Evolutionary conservation across 164 flowering plant species (phyloP).

Genomic region (Umbilicus rupestris): DNA sequence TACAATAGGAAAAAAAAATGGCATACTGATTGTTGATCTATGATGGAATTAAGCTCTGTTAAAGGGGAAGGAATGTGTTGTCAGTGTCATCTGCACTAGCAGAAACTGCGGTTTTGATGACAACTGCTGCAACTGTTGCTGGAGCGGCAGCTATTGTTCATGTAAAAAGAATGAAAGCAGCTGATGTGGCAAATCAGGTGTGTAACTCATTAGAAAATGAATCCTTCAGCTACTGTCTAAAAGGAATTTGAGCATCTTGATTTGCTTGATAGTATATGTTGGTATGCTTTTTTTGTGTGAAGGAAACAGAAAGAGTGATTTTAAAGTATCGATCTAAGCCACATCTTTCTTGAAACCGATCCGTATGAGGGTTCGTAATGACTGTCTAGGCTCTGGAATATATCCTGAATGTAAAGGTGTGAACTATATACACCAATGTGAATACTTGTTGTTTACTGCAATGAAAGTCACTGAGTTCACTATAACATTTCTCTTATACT

Average conservation of each 20-base stretch:
- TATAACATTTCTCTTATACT: no score
- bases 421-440: no score
- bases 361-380: conserved; percentile 49
- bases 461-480: no score
- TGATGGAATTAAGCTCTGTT: conserved; percentile 13
- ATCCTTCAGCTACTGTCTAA: no score
- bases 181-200: conserved; percentile 45
- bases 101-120: conserved; percentile 75
- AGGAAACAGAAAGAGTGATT: not conserved
- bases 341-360: conserved; percentile 27
- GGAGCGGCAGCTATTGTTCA: conserved; percentile 76
- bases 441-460: no score
- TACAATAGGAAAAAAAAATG: conserved; percentile 5
- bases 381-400: conserved; percentile 81
- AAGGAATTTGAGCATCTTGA: no score
- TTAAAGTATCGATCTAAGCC: conserved; percentile 9
- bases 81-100: conserved; percentile 36
- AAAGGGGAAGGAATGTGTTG: conserved; percentile 19
- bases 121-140: conserved; percentile 68
- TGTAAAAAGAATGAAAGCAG: conserved; percentile 34
- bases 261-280: not conserved
- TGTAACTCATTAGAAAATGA: conserved; percentile 4
- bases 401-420: conserved; percentile 92
- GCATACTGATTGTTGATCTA: not conserved
- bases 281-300: not conserved